These are phyloP conservation scores for Aethionema arabicum DNA, from an alignment of 345 rosid species.

Conservation along the genomic window DNA sequence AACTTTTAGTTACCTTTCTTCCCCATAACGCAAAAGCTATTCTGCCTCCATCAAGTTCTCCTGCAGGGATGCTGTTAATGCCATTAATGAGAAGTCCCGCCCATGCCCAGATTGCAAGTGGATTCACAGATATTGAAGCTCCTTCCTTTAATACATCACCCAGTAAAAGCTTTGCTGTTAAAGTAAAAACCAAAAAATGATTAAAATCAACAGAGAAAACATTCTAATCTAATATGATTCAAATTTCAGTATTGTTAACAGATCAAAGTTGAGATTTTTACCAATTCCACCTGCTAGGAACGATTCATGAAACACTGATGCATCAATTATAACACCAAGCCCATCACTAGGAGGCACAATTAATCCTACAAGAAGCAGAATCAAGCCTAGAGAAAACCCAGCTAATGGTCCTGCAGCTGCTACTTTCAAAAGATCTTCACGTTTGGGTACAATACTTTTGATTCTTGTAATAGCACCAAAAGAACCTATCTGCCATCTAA, in stretches of 20 bases:
- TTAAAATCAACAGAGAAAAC: not conserved
- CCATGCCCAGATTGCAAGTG: conserved; percentile 92
- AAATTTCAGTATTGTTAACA: conserved; percentile 9
- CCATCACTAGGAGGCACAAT: conserved; percentile 86
- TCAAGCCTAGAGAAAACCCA: conserved; percentile 78
- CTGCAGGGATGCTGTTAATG: conserved; percentile 94
- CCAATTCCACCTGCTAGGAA: conserved; percentile 87
- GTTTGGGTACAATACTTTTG: conserved; percentile 68
- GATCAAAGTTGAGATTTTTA: conserved; percentile 39
- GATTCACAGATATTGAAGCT: conserved; percentile 76
- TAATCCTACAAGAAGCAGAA: conserved; percentile 78
- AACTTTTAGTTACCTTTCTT: conserved; percentile 61
- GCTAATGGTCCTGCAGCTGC: conserved; percentile 96
- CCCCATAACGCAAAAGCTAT: conserved; percentile 91
- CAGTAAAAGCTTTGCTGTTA: conserved; percentile 76
- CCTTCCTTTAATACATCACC: conserved; percentile 90
- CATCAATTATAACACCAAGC: conserved; percentile 76
- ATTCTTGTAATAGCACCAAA: conserved; percentile 96
- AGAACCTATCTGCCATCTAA: conserved; percentile 94
- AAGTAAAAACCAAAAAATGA: conserved; percentile 2
- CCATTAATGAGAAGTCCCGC: conserved; percentile 93
- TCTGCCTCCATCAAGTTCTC: conserved; percentile 90
- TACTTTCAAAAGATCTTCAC: conserved; percentile 87
- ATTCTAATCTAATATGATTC: not conserved
- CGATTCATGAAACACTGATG: conserved; percentile 94